Conservation (phyloP, 129 eudicot species). For the Heracleum sosnowskyi region DNA sequence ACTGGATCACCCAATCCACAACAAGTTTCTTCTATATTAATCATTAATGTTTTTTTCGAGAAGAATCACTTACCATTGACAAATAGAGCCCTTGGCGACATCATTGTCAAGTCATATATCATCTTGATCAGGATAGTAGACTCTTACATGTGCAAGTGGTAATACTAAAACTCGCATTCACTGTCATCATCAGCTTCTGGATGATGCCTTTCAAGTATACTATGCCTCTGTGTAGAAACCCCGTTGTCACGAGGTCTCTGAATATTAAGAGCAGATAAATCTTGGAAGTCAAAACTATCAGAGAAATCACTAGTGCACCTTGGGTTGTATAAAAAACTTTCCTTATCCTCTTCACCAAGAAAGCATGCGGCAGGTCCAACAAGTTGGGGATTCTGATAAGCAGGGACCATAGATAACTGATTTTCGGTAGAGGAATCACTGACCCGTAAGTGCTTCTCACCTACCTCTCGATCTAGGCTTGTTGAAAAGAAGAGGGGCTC, state of each 20-base stretch:
- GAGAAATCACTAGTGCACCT: slow-evolving; percentile 3
- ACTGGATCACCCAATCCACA: not conserved
- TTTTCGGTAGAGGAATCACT: slow-evolving; percentile 10
- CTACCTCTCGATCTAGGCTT: not conserved
- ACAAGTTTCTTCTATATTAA: not conserved
- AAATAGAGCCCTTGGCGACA: not conserved
- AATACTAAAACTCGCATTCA: slow-evolving; percentile 11
- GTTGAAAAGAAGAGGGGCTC: slow-evolving; percentile 1
- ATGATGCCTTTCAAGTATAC: slow-evolving; percentile 13
- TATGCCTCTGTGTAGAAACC: slow-evolving; percentile 31
- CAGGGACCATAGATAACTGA: slow-evolving; percentile 17
- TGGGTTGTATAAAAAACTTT: slow-evolving; percentile 12
- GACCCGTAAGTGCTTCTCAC: slow-evolving; percentile 21
- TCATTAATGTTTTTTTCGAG: not conserved
- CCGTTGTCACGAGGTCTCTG: slow-evolving; percentile 21
- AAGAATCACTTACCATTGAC: not conserved
- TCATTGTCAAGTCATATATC: not conserved
- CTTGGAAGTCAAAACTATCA: slow-evolving; percentile 15
- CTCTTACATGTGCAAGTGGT: not conserved
- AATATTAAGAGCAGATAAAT: slow-evolving; percentile 14
- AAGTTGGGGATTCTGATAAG: slow-evolving; percentile 17
- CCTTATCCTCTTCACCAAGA: slow-evolving; percentile 26
- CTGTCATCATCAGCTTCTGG: slow-evolving; percentile 13
- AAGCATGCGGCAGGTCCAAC: slow-evolving; percentile 15
- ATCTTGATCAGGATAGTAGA: not conserved